These are phyloP conservation scores for Ophiostoma fasciatum DNA, from an alignment of 2,329 filamentous ascomycete genomes.

Conservation along the genomic window DNA sequence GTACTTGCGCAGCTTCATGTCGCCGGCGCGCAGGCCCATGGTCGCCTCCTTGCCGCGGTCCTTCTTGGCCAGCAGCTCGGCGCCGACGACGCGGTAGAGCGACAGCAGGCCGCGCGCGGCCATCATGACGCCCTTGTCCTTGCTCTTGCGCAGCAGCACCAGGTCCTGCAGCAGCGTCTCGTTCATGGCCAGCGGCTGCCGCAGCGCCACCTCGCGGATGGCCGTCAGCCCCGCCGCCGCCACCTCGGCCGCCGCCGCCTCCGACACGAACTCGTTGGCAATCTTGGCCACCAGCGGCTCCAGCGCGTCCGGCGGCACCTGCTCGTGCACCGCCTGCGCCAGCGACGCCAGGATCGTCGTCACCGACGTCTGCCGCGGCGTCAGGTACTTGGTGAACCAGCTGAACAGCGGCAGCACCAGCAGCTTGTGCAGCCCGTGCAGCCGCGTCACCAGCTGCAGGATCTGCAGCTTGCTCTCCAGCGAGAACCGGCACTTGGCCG, in stretches of 20 bases:
- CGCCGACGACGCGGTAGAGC: constrained; percentile 80
- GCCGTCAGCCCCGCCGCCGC: constrained; percentile 79
- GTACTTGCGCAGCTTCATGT: constrained; percentile 62
- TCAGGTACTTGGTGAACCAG: constrained; percentile 88
- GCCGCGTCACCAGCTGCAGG: constrained; percentile 74
- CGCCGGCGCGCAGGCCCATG: constrained; percentile 60
- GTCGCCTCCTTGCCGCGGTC: constrained; percentile 86
- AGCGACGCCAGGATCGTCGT: constrained; percentile 87
- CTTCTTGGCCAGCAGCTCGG: constrained; percentile 75
- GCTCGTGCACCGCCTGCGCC: constrained; percentile 78
- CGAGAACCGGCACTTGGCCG: constrained; percentile 67
- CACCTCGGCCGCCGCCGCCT: constrained; percentile 82
- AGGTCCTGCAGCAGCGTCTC: constrained; percentile 92
- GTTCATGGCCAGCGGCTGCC: constrained; percentile 91
- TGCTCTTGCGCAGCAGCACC: constrained; percentile 90
- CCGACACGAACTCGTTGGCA: constrained; percentile 94
- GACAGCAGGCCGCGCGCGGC: constrained; percentile 83
- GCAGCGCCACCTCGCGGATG: constrained; percentile 83
- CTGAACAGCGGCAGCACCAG: constrained; percentile 85
- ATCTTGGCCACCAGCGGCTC: constrained; percentile 91
- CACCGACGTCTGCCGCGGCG: constrained; percentile 69
- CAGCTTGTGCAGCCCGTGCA: constrained; percentile 86
- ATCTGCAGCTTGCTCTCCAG: constrained; percentile 65
- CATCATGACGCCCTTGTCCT: constrained; percentile 99
- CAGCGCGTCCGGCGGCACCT: constrained; percentile 83